Evolutionary conservation across 2,329 filamentous ascomycete species (phyloP), one percentile per base, ranked within the genome.

Genomic region (Grosmannia serpens): DNA sequence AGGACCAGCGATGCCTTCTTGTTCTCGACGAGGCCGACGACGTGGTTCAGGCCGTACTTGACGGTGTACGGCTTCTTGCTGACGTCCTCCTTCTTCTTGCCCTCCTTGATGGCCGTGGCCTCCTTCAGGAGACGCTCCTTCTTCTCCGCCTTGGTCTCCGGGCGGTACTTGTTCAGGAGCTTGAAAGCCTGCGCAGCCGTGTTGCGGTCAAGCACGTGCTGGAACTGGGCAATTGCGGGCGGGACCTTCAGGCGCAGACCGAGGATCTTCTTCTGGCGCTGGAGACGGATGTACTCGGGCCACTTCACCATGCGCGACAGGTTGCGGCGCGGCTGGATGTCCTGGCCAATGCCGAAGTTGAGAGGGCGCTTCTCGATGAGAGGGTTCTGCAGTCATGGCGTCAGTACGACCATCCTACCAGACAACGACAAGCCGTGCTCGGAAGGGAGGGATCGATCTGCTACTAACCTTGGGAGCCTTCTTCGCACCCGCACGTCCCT

Each of bases 71-170:
- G 94, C 89, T 99, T 99, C 90, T 97, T 97, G 88, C 85, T 89
- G 75, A 95, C 92, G 71, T 96, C 91, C 85, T 99, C 95, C 89
- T 97, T 97, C 89, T 97, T 99, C 89, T 97, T 96, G 77, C 95
- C 94, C 78, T 97, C 91, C 75, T 91, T 86, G 75, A 99, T 85
- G 71, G 94, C 95, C 70, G 91, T 96, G 66, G 95, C 94, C 85
- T 99, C 94, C 85, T 96, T 91, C 76, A 89, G 85, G 66, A 99
- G 84, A 80, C 94, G 91, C 83, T 99, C 95, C 87, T 97, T 99
- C 90, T 99, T 99, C 87, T 97, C 92, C 70, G 83, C 81, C 87
- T 96, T 97, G 77, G 89, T 95, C 85, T 99, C 94, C 68, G 94
- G 94, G 71, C 92, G 91, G 88, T 99, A 99, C 85, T 99, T 99